Evolutionary conservation across 495 filamentous ascomycete species (phyloP).

Genomic region (Neurospora pannonica): DNA sequence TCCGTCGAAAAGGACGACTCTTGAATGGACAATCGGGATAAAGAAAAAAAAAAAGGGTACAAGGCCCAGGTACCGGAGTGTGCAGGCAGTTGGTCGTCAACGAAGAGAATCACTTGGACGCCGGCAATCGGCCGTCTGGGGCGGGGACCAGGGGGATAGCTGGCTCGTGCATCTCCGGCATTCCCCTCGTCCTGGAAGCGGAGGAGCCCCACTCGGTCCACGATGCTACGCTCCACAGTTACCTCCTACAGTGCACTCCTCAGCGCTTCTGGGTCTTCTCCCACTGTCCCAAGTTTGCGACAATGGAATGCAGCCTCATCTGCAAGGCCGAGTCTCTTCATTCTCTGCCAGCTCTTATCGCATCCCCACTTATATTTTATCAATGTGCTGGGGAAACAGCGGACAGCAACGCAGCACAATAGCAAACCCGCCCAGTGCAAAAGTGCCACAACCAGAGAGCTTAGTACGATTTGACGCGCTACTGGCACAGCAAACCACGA

Average conservation of each 20-base stretch:
- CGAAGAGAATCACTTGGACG: neutral
- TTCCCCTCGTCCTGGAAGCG: neutral
- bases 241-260: neutral
- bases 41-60: neutral
- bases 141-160: neutral
- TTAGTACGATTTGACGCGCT: neutral
- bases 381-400: neutral
- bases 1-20: neutral
- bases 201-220: neutral
- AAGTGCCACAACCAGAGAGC: neutral
- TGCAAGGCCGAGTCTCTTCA: neutral
- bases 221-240: neutral
- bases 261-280: neutral
- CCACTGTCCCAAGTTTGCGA: neutral
- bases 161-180: neutral
- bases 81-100: neutral
- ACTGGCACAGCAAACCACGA: neutral
- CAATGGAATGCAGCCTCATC: neutral
- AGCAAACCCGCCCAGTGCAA: neutral
- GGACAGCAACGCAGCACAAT: neutral
- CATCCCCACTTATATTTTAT: neutral
- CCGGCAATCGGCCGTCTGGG: constrained; percentile 20
- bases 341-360: neutral
- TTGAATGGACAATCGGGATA: neutral
- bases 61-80: neutral